Base-by-base conservation (phyloP, 1,139 yeast genomes). In the Suhomyces chickasaworum region DNA sequence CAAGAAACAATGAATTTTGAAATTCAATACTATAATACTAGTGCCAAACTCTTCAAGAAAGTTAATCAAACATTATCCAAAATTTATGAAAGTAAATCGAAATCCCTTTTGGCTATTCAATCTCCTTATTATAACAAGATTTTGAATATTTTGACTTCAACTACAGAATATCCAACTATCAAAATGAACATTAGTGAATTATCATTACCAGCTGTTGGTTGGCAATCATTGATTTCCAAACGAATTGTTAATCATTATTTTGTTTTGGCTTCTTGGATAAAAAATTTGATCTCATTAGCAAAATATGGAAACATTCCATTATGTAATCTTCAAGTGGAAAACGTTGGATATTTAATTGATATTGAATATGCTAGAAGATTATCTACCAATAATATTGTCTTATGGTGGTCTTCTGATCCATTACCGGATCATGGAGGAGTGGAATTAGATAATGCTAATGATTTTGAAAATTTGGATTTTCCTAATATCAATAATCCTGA, bases 321-420 rank as follows among this genome's bases (percentile, higher is more conserved):
- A 36, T 89, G 98, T 63, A 93, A 93, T 59, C 67, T 93, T 53
- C 84, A 83, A 51, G 75, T 83, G 16, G 95, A 88, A 49, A 88
- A 89, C 55, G 75, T 85, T 63, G 85, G 89, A 0, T 88, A 81
- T 56, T 69, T 90, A 57, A 86, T 93, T 53, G 99, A 93, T 67
- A 77, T 93, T 36, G 83, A 83, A 48, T 93, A 89, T 65, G 96
- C 98, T 0, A 76, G 99, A 59, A 77, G 84, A 47, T 75, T 93
- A 46, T 73, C 75, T 27, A 75, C 79, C 33, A 80, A 81, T 43
- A 82, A 84, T 53, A 79, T 89, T 43, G 86, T 91, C 2, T 68
- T 93, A 39, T 95, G 99, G 99, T 91, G 99, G 98, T 88, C 96
- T 0, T 79, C 83, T 2, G 77, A 76, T 31, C 89, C 95, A 1